Evolutionary conservation across 805 yeast genomes (phyloP).

Genomic region (Barnettozyma salicaria): DNA sequence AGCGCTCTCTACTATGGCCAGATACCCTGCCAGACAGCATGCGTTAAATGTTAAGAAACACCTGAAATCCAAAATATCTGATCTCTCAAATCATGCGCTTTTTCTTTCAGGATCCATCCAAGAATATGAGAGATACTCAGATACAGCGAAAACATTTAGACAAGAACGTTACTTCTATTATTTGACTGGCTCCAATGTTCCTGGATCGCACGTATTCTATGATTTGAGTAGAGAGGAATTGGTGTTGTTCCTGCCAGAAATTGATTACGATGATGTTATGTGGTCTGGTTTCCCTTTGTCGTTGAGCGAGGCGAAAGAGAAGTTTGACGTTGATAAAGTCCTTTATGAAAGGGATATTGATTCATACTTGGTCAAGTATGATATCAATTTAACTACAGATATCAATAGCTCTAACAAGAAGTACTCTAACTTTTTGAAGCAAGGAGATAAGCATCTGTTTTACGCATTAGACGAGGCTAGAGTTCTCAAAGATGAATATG

Average conservation of each 20-base stretch:
- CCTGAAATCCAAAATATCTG: conserved; percentile 25
- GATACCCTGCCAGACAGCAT: conserved; percentile 83
- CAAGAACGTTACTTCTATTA: conserved; percentile 91
- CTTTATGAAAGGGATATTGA: conserved; percentile 50
- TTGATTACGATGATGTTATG: conserved; percentile 87
- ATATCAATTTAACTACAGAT: conserved; percentile 47
- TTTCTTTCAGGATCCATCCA: conserved; percentile 57
- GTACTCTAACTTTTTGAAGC: conserved; percentile 34
- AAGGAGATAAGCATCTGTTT: conserved; percentile 44
- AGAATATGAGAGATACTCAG: conserved; percentile 67
- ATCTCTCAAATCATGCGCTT: conserved; percentile 33
- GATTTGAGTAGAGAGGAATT: conserved; percentile 47
- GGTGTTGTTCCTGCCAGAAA: conserved; percentile 71
- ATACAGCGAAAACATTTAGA: conserved; percentile 70
- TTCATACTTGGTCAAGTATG: conserved; percentile 24
- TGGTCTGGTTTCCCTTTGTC: conserved; percentile 91
- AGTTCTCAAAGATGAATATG: conserved; percentile 76
- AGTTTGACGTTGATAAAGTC: conserved; percentile 81
- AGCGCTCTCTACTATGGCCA: conserved; percentile 26
- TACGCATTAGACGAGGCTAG: conserved; percentile 86
- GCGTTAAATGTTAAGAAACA: conserved; percentile 47
- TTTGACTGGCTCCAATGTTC: conserved; percentile 74
- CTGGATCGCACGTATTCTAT: conserved; percentile 68
- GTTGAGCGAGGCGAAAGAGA: conserved; percentile 53
- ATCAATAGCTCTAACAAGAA: conserved; percentile 36